Base-by-base conservation (phyloP, 306 rosid genomes). In the Vigna mungo region DNA sequence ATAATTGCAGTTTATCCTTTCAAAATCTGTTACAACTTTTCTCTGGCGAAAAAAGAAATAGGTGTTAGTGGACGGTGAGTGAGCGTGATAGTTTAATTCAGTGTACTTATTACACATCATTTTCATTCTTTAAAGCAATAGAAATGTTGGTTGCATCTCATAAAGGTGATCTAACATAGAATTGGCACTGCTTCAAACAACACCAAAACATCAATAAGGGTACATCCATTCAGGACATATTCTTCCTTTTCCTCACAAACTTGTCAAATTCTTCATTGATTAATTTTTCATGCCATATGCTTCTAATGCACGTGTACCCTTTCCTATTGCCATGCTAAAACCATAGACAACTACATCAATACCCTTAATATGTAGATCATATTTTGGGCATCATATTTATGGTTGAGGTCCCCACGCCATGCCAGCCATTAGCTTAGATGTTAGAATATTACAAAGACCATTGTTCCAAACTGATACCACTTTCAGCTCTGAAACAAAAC, bases 81-180 rank as follows among this genome's bases (percentile, higher is more conserved):
- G 43, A 39, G 63, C 17, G 25, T 63, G 78, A 66, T 51, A 16
- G 80, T 81, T 70, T 48, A 52, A 75, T 78, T 27, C 75, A 74
- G 49, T 15, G 61, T 43, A 82, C 79, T 59, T 15, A 68, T 9
- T 23, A 27, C 39, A 23, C 84, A 82, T 83, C 88, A 64, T 83
- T 91, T 81, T 89, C 88, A 77, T 70, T 78, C 87, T 74, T 78
- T 83, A 68, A 85, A 79, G 77, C 82, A 79, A 72, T 41, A 73
- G 56, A 83, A 74, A 75, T 79, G 84, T 83, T 83, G 27, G 87
- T 82, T 89, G 90, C 66, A 78, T 75, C 74, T 84, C 85, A 86
- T 82, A 89, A 84, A 74, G 67, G 32, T 60, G 25, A 67, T 62
- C 17, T 82, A 53, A 52, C 72, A 37, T 41, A n/a, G 77, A 76